A percentile compares a stretch with the other conserved stretches of the same genome.
These are phyloP conservation scores for Syzygium syzygioides DNA, from an alignment of 441 rosid species.

Conservation along the genomic window DNA sequence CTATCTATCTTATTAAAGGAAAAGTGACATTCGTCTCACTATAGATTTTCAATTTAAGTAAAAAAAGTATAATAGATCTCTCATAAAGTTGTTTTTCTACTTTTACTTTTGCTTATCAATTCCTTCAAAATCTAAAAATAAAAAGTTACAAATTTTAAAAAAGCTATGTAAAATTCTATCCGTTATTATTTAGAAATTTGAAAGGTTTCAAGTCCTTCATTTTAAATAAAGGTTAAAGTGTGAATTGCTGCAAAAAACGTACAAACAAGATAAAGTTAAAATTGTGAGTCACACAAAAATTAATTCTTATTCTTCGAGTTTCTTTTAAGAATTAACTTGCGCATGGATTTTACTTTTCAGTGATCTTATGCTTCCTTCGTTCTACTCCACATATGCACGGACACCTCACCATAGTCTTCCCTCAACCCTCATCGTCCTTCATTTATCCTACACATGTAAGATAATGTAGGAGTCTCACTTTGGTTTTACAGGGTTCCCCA, in stretches of 20 bases:
- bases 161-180: background rate
- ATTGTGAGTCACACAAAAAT: background rate
- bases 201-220: background rate
- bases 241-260: background rate
- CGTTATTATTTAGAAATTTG: background rate
- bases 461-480: background rate
- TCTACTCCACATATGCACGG: background rate
- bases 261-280: background rate
- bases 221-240: background rate
- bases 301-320: background rate
- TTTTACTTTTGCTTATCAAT: background rate
- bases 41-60: background rate
- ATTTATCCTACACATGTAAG: background rate
- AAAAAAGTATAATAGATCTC: background rate
- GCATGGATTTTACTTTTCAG: background rate
- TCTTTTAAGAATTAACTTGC: background rate
- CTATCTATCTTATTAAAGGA: background rate
- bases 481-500: background rate
- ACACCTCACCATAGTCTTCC: background rate
- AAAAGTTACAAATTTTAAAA: background rate
- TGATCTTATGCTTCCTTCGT: background rate
- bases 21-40: background rate
- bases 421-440: background rate
- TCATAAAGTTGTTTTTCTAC: background rate
- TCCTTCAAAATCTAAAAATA: background rate